Evolutionary conservation across 345 rosid species (phyloP).

Genomic region (Nasturtium officinale): DNA sequence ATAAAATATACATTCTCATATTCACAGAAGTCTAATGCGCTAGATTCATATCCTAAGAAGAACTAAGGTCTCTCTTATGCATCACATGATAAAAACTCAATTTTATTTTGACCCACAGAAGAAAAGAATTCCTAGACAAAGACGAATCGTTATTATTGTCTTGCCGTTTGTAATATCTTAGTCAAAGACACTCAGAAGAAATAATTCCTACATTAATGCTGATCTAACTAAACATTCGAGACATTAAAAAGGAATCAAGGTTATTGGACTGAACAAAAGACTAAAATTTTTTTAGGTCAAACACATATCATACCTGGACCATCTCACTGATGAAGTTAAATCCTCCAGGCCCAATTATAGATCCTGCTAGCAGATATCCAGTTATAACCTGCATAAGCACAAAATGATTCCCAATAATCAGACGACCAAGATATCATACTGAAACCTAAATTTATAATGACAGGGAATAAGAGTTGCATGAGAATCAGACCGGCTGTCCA

Average conservation of each 20-base stretch:
- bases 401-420: conserved; percentile 14
- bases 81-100: background rate
- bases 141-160: background rate
- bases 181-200: background rate
- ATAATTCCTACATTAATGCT: background rate
- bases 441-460: conserved; percentile 1
- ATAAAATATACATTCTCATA: conserved; percentile 5
- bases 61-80: conserved; percentile 8
- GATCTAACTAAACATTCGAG: conserved; percentile 8
- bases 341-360: conserved; percentile 92
- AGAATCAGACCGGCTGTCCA: conserved; percentile 85
- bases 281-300: background rate
- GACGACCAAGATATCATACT: conserved; percentile 6
- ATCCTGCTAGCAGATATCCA: conserved; percentile 92
- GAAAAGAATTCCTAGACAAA: conserved; percentile 16
- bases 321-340: conserved; percentile 86
- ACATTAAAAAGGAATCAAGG: conserved; percentile 6
- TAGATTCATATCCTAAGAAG: background rate
- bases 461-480: conserved; percentile 8
- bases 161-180: conserved; percentile 19
- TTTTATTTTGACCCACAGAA: background rate
- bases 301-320: conserved; percentile 77
- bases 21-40: background rate
- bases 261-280: background rate
- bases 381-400: conserved; percentile 69